Evolutionary conservation across 805 yeast species (phyloP), one percentile per base, ranked within the genome.

Genomic region (Saturnispora galanensis): DNA sequence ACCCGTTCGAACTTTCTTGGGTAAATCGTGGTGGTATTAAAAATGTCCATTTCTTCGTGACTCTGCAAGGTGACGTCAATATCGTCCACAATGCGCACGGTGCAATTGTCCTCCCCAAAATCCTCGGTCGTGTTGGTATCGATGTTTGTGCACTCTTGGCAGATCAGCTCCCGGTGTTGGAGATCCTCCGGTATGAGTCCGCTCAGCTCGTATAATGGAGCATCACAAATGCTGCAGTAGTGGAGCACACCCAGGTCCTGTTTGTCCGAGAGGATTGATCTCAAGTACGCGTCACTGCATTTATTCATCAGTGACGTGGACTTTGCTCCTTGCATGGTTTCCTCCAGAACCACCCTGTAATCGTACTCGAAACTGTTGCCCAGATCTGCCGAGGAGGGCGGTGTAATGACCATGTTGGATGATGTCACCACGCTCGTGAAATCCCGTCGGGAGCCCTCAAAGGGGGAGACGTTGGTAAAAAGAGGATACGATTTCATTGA

Each of bases 161-260:
- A 81, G 0, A 81, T 80, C 47, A 81, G 71, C 53, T 81, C 85
- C 35, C 67, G 65, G 49, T 51, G 65, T 9, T 51, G 51, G 5
- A 47, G 47, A 13, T 54, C 52, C 4, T 55, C 40, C 4, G 62
- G 58, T 10, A 65, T 53, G 16, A 63, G 49, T 15, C 63, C 52
- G 66, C 82, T 64, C 58, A 79, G 51, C 47, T 81, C 87, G 57
- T 81, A 82, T 28, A 82, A 57, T 12, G 87, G 84, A 44, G 71
- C 73, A 33, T 80, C 85, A 58, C 90, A 82, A 10, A 82, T 64
- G n/a, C 79, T 76, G 56, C 90, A 82, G 53, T 74, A 62, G 48
- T 69, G 70, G 32, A 74, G 17, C 11, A 31, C 33, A 5, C 35
- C 39, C 31, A 42, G 21, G 21, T 38, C 38, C 12, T 35, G 18